Evolutionary conservation across 805 yeast genomes (phyloP), one percentile per base, ranked within the genome.

Genomic region (Brettanomyces custersianus): DNA sequence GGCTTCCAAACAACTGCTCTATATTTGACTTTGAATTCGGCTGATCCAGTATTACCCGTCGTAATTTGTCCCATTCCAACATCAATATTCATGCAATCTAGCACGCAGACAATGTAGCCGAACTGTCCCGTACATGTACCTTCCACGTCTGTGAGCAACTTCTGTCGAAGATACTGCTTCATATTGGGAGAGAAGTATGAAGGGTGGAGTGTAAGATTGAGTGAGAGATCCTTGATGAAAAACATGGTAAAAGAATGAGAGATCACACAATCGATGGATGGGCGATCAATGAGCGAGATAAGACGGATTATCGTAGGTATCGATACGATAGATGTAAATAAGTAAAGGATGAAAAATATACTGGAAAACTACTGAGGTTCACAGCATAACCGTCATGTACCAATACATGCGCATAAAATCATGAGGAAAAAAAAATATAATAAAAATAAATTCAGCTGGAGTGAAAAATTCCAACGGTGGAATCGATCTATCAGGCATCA

Each of bases 61-160:
- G 92, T 72, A 44, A 92, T 84, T 48, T 83, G 69, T 15, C 98
- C 98, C 48, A 86, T 80, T 33, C 96, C 98, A 24, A 92, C 94
- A 54, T 92, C 96, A 39, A 92, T 86, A 46, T 80, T 74, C 81
- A 85, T 86, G 46, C 94, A 85, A 55, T 92, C 97, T 55, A 92
- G 68, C 30, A 92, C 98, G 62, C 96, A 90, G 39, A 92, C 80
- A 46, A 92, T 92, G 59, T 92, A 92, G 11, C 98, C 98, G 65
- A 92, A 92, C 60, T 92, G 95, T 50, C 98, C 98, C 1, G 97
- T 88, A 63, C 97, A 92, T 1, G 97, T 87, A 19, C 98, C 98
- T 63, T 92, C 98, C 29, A 92, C 98, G 55, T 92, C 98, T 45
- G 85, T 87, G 40, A 92, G 70, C 43, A 92, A 70, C 59, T 90